Conservation (phyloP, 441 rosid genomes). For the Erodium texanum region DNA sequence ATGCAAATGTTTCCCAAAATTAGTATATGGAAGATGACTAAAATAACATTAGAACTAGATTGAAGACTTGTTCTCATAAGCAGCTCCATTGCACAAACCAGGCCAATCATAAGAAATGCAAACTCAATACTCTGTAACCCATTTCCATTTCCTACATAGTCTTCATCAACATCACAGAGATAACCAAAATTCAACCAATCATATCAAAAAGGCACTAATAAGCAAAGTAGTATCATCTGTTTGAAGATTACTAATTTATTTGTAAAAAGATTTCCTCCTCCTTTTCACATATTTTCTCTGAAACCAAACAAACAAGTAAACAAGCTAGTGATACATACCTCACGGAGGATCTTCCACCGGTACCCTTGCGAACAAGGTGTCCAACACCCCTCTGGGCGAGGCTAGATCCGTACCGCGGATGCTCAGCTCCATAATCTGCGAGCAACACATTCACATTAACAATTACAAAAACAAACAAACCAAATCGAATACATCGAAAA, state of each 20-base stretch:
- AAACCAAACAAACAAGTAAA: background rate
- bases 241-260: too few species aligned
- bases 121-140: background rate
- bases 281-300: background rate
- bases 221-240: background rate
- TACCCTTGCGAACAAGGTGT: slow-evolving; percentile 91
- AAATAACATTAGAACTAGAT: background rate
- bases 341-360: slow-evolving; percentile 98
- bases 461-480: background rate
- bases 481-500: background rate
- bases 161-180: background rate
- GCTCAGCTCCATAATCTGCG: slow-evolving; percentile 56
- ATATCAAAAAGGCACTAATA: background rate
- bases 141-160: background rate
- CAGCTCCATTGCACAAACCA: too few species aligned
- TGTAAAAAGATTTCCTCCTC: background rate
- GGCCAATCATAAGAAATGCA: too few species aligned
- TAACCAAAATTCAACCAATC: background rate
- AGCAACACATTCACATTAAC: background rate
- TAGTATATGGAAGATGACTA: background rate
- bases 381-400: slow-evolving; percentile 58
- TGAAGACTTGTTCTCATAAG: too few species aligned
- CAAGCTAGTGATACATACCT: slow-evolving; percentile 38
- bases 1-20: slow-evolving; percentile 8
- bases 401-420: slow-evolving; percentile 53